Conservation (phyloP, 306 rosid species). For the Quercus variabilis region DNA sequence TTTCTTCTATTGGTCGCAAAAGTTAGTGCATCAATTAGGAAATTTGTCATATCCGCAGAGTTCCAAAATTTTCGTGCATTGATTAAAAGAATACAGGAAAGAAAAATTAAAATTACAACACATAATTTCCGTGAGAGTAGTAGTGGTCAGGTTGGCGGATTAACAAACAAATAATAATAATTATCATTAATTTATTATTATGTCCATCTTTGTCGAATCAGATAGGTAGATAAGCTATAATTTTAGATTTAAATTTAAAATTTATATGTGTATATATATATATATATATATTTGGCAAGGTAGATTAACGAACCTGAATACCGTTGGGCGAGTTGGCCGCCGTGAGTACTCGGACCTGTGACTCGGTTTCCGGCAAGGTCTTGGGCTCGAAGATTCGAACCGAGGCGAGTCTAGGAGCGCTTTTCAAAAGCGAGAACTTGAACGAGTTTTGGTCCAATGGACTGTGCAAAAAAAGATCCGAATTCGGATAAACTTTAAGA, state of each 20-base stretch:
- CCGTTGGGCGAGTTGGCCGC: slow-evolving; percentile 81
- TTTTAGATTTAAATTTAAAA: too few relatives aligned
- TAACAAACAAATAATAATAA: background rate
- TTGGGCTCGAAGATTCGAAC: slow-evolving; percentile 58
- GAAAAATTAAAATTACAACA: background rate
- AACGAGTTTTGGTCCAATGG: slow-evolving; percentile 60
- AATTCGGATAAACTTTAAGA: slow-evolving; percentile 62
- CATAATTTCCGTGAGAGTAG: background rate
- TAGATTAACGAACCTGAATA: slow-evolving; percentile 53
- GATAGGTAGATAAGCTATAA: too few relatives aligned
- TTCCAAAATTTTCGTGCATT: too few relatives aligned
- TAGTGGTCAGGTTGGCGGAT: background rate
- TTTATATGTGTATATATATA: too few relatives aligned
- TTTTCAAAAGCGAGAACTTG: slow-evolving; percentile 66
- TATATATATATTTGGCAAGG: too few relatives aligned
- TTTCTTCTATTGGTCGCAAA: too few relatives aligned
- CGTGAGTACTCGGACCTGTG: slow-evolving; percentile 59
- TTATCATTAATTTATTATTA: background rate
- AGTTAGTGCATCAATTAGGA: too few relatives aligned
- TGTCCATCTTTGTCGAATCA: background rate
- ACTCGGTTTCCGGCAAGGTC: slow-evolving; percentile 57
- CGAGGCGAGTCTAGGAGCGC: slow-evolving; percentile 57
- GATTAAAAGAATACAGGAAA: background rate
- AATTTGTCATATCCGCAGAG: background rate
- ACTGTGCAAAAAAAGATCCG: slow-evolving; percentile 74